Conservation (phyloP, 148 eudicot genomes). For the Amaranthus palmeri region DNA sequence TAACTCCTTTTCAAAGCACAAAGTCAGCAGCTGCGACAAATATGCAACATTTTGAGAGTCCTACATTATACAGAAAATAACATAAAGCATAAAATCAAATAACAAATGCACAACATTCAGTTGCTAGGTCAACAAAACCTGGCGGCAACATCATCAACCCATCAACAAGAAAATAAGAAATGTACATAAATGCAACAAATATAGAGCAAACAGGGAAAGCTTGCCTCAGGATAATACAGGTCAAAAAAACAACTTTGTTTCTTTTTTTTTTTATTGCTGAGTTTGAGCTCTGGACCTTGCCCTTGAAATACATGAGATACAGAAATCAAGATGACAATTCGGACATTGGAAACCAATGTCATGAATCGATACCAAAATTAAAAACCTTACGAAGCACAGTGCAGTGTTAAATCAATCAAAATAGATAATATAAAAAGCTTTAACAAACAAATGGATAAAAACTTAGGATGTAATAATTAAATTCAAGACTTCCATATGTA, state of each 20-base stretch:
- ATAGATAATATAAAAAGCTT: neutral
- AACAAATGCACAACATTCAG: neutral
- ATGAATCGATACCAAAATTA: neutral
- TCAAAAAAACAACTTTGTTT: no score
- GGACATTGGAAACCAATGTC: neutral
- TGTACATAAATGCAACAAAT: neutral
- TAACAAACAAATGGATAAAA: neutral
- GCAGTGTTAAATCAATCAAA: neutral
- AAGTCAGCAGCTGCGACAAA: neutral
- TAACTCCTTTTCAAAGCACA: neutral
- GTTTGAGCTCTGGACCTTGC: neutral
- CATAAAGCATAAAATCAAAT: neutral
- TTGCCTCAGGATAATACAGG: neutral
- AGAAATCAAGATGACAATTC: neutral
- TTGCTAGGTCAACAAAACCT: neutral
- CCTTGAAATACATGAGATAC: no score
- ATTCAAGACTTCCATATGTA: neutral
- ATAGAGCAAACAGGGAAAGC: neutral
- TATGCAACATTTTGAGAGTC: neutral
- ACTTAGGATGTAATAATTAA: neutral
- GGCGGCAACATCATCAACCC: neutral
- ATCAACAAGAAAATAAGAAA: neutral
- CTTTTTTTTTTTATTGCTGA: no score
- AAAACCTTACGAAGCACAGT: neutral
- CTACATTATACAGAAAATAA: neutral